These are phyloP conservation scores for Nasturtium officinale DNA, from an alignment of 345 rosid genomes.

Conservation along the genomic window DNA sequence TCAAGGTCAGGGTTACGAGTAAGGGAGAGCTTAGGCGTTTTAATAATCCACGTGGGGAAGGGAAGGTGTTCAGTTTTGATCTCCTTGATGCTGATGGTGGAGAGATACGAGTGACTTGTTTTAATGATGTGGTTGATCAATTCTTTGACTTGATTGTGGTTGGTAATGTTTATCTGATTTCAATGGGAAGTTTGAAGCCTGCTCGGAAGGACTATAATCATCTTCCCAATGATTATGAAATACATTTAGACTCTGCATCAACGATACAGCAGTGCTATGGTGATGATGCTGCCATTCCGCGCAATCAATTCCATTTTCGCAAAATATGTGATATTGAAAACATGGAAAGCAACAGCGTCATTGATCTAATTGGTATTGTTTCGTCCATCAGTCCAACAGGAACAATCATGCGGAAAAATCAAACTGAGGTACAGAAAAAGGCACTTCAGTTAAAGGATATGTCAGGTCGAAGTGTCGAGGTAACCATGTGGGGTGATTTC, in stretches of 20 bases:
- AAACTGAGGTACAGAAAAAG: slow-evolving; percentile 79
- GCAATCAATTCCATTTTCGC: slow-evolving; percentile 72
- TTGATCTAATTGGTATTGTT: slow-evolving; percentile 79
- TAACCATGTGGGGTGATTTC: slow-evolving; percentile 87
- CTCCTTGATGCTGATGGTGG: slow-evolving; percentile 90
- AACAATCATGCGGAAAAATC: slow-evolving; percentile 74
- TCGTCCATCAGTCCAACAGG: slow-evolving; percentile 56
- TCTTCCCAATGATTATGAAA: slow-evolving; percentile 78
- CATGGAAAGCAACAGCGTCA: slow-evolving; percentile 63
- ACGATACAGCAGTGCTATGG: slow-evolving; percentile 67
- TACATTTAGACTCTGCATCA: slow-evolving; percentile 63
- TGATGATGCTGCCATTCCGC: slow-evolving; percentile 73
- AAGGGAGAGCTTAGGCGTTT: slow-evolving; percentile 78
- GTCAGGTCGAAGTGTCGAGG: slow-evolving; percentile 82
- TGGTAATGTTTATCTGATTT: slow-evolving; percentile 77
- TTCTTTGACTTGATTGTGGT: slow-evolving; percentile 76
- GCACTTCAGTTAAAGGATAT: slow-evolving; percentile 76
- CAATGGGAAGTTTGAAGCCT: slow-evolving; percentile 76
- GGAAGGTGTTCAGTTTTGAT: slow-evolving; percentile 89
- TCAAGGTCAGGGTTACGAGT: slow-evolving; percentile 86
- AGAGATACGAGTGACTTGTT: slow-evolving; percentile 93
- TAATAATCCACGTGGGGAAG: slow-evolving; percentile 78
- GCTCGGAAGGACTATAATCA: slow-evolving; percentile 88
- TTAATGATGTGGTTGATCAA: slow-evolving; percentile 79
- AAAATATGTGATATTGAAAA: slow-evolving; percentile 66